Evolutionary conservation across 2,329 filamentous ascomycete species (phyloP), one percentile per base, ranked within the genome.

Genomic region (Paracorniculantispora psalliotae): DNA sequence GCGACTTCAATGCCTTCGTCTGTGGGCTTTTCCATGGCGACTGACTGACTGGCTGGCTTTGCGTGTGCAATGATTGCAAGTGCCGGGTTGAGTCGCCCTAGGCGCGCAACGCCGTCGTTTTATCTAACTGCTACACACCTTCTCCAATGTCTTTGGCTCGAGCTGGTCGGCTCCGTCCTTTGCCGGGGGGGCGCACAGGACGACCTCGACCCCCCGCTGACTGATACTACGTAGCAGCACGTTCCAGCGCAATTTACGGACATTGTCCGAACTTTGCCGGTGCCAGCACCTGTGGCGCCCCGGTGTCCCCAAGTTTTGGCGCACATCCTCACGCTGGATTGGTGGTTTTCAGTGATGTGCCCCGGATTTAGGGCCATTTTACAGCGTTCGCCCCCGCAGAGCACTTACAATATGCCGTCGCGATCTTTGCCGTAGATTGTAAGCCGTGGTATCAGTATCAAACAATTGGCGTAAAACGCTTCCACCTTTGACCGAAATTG

Each of bases 171-270:
- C 21, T 19, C 53, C 53, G 53, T 48, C 30, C 30, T 56, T 48
- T 47, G 23, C 53, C 53, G 53, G 23, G 19, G 21, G 23, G 9
- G 4, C 19, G 33, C 23, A 10, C 13, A 25, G 6, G 26, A 15
- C 12, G 21, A 13, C 12, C 9, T 21, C 35, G 26, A 19, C 19
- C 17, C 43, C 53, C 30, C 21, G 28, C 53, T 13, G 44, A 10
- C 9, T 26, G 43, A 48, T 47, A 33, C 53, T 47, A 56, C 53
- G 53, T 56, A 28, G 53, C 48, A 56, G 15, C n/a, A n/a, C n/a
- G n/a, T n/a, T 25, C 37, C 26, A 23, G n/a, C 12, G 8, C 28
- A 10, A 17, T 2, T 19, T 21, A 28, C 37, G 37, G 50, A 28
- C 28, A 41, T 28, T 41, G 17, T 17, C 52, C 52, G 52, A 46